phyloP scores from a whole-genome alignment of 164 flowering plant genomes.

The Annona cherimola region DNA sequence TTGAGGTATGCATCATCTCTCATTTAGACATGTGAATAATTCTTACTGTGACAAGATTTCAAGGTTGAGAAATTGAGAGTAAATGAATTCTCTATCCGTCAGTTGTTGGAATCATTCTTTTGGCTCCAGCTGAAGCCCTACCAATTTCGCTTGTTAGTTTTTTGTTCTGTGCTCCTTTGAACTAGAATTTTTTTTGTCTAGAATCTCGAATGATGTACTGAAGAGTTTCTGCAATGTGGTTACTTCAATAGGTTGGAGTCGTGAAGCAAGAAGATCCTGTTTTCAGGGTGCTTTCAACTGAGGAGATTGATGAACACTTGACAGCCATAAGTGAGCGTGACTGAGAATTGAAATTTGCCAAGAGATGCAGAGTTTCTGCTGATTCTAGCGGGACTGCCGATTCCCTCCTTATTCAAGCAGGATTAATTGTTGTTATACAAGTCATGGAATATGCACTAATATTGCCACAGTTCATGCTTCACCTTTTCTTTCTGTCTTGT shows the following conservation, averaged over 20 bases:
- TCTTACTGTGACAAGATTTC: no score
- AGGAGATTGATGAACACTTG: constrained; percentile 56
- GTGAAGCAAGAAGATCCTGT: constrained; percentile 36
- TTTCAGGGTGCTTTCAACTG: constrained; percentile 44
- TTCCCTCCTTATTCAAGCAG: neutral
- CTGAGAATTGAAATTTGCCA: constrained; percentile 7
- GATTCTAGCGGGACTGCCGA: neutral
- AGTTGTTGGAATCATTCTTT: neutral
- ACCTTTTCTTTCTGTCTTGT: neutral
- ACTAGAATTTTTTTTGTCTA: neutral
- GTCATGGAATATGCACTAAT: neutral
- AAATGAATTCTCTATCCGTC: no score
- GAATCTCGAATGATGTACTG: neutral
- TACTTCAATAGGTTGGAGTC: constrained; percentile 41
- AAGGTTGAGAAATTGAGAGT: no score
- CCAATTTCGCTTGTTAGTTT: neutral
- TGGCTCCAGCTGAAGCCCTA: neutral
- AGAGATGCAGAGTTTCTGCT: neutral
- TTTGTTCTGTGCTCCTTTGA: neutral
- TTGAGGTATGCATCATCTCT: constrained; percentile 55
- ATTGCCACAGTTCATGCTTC: no score
- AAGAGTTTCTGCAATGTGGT: neutral
- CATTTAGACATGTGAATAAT: no score
- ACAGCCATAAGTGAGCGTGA: constrained; percentile 58
- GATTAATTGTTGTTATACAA: neutral